Conservation (phyloP, 495 filamentous ascomycete genomes). For the Penicillium malachiteum region DNA sequence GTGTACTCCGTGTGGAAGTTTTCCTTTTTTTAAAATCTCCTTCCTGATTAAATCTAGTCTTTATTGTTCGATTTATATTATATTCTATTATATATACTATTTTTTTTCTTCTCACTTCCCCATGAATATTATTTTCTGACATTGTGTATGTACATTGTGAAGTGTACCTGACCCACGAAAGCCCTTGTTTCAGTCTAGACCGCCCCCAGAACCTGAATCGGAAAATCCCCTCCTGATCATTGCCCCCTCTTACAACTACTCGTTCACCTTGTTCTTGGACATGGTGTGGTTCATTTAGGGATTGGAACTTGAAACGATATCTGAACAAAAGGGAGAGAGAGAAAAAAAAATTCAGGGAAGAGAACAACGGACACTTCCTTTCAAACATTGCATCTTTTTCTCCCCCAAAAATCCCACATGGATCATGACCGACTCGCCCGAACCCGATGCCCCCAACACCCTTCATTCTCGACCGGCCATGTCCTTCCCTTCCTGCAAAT, state of each 20-base stretch:
- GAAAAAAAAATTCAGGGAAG: constrained; percentile 1
- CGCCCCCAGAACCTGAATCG: constrained; percentile 21
- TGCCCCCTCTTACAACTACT: constrained; percentile 1
- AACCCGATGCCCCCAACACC: constrained; percentile 36
- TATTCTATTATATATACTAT: neutral
- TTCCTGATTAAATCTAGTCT: too few relatives aligned
- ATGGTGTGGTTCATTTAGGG: constrained; percentile 23
- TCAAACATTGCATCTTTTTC: neutral
- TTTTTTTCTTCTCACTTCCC: neutral
- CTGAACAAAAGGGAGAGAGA: neutral
- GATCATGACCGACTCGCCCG: constrained; percentile 41
- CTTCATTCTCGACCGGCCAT: constrained; percentile 29
- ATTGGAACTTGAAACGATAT: too few relatives aligned
- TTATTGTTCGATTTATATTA: too few relatives aligned
- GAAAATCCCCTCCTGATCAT: constrained; percentile 29
- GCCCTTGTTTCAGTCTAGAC: constrained; percentile 32
- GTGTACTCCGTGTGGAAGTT: neutral
- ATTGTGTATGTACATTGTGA: too few relatives aligned
- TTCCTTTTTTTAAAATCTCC: too few relatives aligned
- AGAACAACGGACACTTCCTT: neutral
- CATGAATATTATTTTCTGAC: too few relatives aligned
- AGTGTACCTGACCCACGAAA: constrained; percentile 23
- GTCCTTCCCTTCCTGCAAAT: constrained; percentile 39
- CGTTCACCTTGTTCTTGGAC: constrained; percentile 13
- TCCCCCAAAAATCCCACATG: constrained; percentile 18